Percentiles rank a stretch among this genome's conserved stretches.
Conservation (phyloP, 257 asterid genomes). For the Orobanche coerulescens region DNA sequence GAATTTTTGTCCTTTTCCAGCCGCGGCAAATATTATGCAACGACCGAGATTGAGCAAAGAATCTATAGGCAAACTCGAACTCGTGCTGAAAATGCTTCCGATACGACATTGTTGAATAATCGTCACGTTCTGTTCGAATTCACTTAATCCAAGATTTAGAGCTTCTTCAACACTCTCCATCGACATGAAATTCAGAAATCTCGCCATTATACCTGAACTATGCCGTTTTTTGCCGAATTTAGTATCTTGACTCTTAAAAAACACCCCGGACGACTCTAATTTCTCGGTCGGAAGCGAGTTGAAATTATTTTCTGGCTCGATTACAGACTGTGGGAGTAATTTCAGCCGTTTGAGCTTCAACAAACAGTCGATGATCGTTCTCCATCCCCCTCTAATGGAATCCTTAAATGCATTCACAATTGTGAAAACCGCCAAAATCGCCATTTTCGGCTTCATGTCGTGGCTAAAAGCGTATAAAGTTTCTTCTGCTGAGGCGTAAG, state of each 20-base stretch:
- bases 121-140: slow-evolving; percentile 69
- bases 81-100: slow-evolving; percentile 64
- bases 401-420: slow-evolving; percentile 70
- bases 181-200: slow-evolving; percentile 55
- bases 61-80: slow-evolving; percentile 63
- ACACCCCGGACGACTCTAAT: slow-evolving; percentile 26
- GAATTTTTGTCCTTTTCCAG: slow-evolving; percentile 76
- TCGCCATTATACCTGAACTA: slow-evolving; percentile 46
- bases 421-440: slow-evolving; percentile 77
- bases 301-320: slow-evolving; percentile 40
- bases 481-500: slow-evolving; percentile 78
- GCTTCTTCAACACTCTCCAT: slow-evolving; percentile 85
- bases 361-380: slow-evolving; percentile 76
- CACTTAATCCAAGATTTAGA: slow-evolving; percentile 65
- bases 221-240: slow-evolving; percentile 31
- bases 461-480: slow-evolving; percentile 71
- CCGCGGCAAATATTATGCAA: slow-evolving; percentile 67
- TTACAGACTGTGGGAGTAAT: slow-evolving; percentile 60
- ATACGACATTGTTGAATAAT: slow-evolving; percentile 82
- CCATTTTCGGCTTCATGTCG: slow-evolving; percentile 87
- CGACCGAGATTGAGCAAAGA: slow-evolving; percentile 75
- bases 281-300: slow-evolving; percentile 10
- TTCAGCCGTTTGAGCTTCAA: slow-evolving; percentile 84
- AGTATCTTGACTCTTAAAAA: slow-evolving; percentile 27
- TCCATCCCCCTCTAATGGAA: slow-evolving; percentile 84